These are phyloP conservation scores for Hypoxylon fuscum DNA, from an alignment of 495 filamentous ascomycete genomes.

Conservation along the genomic window DNA sequence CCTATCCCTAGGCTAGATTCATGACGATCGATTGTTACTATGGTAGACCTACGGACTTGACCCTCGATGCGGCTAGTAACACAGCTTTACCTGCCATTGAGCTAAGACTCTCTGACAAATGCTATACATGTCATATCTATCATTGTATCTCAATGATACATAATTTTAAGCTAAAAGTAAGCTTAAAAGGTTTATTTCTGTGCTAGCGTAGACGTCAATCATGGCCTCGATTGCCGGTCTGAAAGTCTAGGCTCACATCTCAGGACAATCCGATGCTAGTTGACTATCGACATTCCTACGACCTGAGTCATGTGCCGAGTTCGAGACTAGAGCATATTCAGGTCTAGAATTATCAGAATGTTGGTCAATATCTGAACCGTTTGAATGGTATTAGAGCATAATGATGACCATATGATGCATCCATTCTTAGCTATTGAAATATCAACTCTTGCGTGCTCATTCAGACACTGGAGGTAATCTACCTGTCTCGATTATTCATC, in stretches of 20 bases:
- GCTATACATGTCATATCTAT: too few species aligned
- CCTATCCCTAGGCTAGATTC: slow-evolving; percentile 10
- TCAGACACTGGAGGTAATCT: neutral
- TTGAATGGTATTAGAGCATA: neutral
- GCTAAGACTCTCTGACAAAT: slow-evolving; percentile 2
- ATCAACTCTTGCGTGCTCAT: neutral
- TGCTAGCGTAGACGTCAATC: too few species aligned
- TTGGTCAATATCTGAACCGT: too few species aligned
- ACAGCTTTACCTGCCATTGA: slow-evolving; percentile 4
- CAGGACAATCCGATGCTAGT: too few species aligned
- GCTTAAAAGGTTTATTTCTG: too few species aligned
- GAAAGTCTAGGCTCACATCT: too few species aligned
- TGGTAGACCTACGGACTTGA: slow-evolving; percentile 18
- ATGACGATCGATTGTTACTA: slow-evolving; percentile 22
- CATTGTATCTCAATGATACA: too few species aligned
- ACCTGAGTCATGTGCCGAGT: neutral
- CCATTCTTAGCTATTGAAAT: neutral
- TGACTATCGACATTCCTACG: too few species aligned
- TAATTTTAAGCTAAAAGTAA: too few species aligned
- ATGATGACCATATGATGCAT: neutral
- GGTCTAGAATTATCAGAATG: neutral
- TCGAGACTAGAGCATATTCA: neutral
- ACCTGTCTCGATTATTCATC: neutral
- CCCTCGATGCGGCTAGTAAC: slow-evolving; percentile 17
- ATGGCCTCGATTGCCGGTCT: too few species aligned